phyloP scores from a whole-genome alignment of 805 yeast genomes.

The Nakazawaea siamensis region DNA sequence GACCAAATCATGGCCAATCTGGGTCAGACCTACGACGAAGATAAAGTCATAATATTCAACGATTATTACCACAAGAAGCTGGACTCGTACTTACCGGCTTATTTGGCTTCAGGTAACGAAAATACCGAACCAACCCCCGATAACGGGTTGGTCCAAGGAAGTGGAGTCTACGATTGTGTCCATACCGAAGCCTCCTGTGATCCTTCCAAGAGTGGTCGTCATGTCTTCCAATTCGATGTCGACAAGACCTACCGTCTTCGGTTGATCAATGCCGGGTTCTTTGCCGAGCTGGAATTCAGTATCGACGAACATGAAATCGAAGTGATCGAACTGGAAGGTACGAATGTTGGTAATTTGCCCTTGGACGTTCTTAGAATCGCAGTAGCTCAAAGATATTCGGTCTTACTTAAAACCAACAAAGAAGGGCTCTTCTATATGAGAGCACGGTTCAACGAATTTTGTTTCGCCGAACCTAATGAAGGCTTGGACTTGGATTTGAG shows the following conservation, averaged over 20 bases:
- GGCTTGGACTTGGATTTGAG: slow-evolving; percentile 14
- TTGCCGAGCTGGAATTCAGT: slow-evolving; percentile 46
- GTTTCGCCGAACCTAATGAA: slow-evolving; percentile 13
- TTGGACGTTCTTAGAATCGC: slow-evolving; percentile 13
- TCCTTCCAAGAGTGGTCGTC: slow-evolving; percentile 5
- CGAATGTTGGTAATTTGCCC: slow-evolving; percentile 35
- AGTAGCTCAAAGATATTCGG: slow-evolving; percentile 17
- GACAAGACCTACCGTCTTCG: slow-evolving; percentile 39
- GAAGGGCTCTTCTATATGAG: slow-evolving; percentile 12
- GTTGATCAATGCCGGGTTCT: slow-evolving; percentile 47
- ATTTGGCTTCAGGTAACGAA: slow-evolving; percentile 15
- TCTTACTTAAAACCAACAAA: slow-evolving; percentile 11
- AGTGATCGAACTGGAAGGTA: slow-evolving; percentile 54
- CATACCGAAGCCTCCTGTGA: slow-evolving; percentile 9
- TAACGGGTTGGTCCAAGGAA: slow-evolving; percentile 15
- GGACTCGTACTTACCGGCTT: slow-evolving; percentile 10
- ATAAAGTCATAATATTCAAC: slow-evolving; percentile 29
- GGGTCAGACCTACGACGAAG: slow-evolving; percentile 35
- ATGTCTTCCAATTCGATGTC: slow-evolving; percentile 26
- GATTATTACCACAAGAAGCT: slow-evolving; percentile 41
- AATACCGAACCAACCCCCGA: slow-evolving; percentile 19
- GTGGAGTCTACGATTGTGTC: slow-evolving; percentile 15
- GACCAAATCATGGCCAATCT: slow-evolving; percentile 12
- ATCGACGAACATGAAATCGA: slow-evolving; percentile 45
- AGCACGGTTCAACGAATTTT: slow-evolving; percentile 15